Conservation (phyloP, 257 asterid species). For the Nicotiana tabacum region DNA sequence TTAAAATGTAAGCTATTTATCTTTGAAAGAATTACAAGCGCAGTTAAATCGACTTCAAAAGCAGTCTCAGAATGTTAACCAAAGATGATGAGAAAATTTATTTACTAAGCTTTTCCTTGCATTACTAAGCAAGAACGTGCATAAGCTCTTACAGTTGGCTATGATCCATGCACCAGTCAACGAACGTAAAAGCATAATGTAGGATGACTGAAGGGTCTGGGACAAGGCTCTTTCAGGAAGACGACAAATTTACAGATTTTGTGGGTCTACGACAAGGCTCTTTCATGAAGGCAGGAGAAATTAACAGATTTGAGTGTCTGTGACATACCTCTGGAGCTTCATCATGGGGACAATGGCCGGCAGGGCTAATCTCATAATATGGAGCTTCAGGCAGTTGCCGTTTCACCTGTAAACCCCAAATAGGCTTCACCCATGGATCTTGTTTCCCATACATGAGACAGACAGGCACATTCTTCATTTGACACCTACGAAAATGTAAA, state of each 20-base stretch:
- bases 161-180: neutral
- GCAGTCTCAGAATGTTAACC: neutral
- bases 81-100: neutral
- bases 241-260: neutral
- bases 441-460: constrained; percentile 83
- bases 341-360: constrained; percentile 97
- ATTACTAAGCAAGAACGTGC: neutral
- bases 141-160: neutral
- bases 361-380: constrained; percentile 82
- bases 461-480: constrained; percentile 44
- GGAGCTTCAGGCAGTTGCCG: constrained; percentile 62
- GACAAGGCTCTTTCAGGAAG: neutral
- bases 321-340: constrained; percentile 85
- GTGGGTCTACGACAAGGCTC: neutral
- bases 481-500: constrained; percentile 43
- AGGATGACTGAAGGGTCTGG: neutral
- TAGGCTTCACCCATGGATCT: constrained; percentile 91
- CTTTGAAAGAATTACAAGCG: neutral
- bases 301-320: neutral
- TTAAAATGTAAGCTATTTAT: neutral
- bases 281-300: neutral
- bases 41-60: neutral
- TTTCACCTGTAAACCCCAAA: constrained; percentile 69
- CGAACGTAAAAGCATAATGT: neutral
- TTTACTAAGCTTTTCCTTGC: neutral